Evolutionary conservation across 495 filamentous ascomycete species (phyloP), one percentile per base, ranked within the genome.

Genomic region (Jackrogersella multiformis): DNA sequence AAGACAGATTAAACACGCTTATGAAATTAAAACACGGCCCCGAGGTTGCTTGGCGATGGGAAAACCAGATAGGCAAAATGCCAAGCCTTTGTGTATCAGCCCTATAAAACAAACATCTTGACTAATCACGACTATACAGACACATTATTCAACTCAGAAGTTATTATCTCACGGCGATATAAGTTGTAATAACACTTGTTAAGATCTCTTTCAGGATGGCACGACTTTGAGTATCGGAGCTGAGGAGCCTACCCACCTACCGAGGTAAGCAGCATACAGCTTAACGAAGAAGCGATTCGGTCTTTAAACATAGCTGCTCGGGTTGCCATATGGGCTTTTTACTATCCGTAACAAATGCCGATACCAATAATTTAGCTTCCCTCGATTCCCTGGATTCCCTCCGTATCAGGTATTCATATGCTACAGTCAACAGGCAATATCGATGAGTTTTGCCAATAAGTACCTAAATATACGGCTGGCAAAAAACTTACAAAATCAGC

Each of bases 41-140:
- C 28, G 18, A 13, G 30, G 15, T 32, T 32, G 35, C 32, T 35
- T 51, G 32, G 36, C 38, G 35, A 66, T 35, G 35, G 41, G 41
- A 23, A 26, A 38, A 41, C 4, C 23, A 45, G 6, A 35, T 61
- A 59, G 41, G 52, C 6, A 32, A 34, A 42, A 49, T 56, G 66
- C 67, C 56, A 65, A 65, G 61, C 9, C 30, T 49, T 57, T 16
- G 5, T 32, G 20, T 61, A 49, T 66, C 67, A 70, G 67, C 67
- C 67, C 57, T 70, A 70, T 30, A 42, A 46, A 62, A 58, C 48
- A 52, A 20, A 49, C 49, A 53, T 54, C 21, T 62, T 58, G 42
- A 61, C 67, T 55, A 66, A 70, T 45, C 44, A 57, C 20, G 20
- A 58, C 44, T 23, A 35, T 35, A 13, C 66, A 64, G 66, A 51